phyloP scores from a whole-genome alignment of 148 eudicot species.

The Rheum nobile region DNA sequence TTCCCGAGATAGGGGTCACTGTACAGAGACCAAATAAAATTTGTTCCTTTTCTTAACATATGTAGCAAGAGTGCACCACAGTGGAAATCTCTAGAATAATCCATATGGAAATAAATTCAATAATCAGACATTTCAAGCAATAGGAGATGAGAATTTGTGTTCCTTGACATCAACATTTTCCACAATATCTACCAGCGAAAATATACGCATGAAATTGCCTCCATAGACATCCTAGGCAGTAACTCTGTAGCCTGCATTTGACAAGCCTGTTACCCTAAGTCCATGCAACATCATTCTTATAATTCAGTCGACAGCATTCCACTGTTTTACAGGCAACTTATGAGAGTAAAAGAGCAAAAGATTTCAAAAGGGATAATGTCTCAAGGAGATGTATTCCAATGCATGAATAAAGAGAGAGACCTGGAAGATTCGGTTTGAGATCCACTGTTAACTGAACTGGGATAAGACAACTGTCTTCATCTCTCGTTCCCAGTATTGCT shows the following conservation, averaged over 20 bases:
- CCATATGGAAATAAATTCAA: not conserved
- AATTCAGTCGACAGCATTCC: not conserved
- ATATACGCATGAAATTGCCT: not conserved
- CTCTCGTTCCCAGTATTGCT: slow-evolving; percentile 82
- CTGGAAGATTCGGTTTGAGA: slow-evolving; percentile 97
- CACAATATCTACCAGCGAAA: not conserved
- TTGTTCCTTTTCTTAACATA: not conserved
- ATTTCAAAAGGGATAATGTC: not conserved
- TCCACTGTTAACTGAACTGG: slow-evolving; percentile 91
- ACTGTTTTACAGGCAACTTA: not conserved
- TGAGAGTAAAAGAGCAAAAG: not conserved
- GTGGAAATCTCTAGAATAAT: not conserved
- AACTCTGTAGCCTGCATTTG: not conserved
- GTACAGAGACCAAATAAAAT: not conserved
- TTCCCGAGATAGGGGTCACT: not conserved
- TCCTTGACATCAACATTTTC: not conserved
- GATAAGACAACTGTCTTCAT: slow-evolving; percentile 39
- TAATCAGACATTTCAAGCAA: not conserved
- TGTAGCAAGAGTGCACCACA: not conserved
- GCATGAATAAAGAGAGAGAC: slow-evolving; percentile 22
- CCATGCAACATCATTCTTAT: not conserved
- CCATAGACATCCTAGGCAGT: not conserved
- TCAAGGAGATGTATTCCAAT: not conserved
- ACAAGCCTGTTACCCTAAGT: not conserved
- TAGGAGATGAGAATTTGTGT: not conserved